Evolutionary conservation across 2,329 filamentous ascomycete species (phyloP).

Genomic region (Stachybotrys elegans): DNA sequence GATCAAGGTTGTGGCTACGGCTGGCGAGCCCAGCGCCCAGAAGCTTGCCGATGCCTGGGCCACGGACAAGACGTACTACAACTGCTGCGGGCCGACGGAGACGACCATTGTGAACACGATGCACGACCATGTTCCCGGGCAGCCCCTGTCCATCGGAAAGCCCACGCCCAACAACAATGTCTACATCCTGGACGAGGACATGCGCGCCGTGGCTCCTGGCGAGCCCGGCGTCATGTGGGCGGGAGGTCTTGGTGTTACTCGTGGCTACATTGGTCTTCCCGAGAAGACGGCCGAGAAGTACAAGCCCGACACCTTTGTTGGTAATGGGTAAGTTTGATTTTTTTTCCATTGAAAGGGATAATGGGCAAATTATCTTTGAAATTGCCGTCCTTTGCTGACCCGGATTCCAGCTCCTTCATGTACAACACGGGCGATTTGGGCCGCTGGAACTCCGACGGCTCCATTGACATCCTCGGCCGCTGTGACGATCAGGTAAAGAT

Average conservation of each 20-base stretch:
- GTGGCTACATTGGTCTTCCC: conserved; percentile 49
- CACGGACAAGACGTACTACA: conserved; percentile 40
- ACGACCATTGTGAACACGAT: conserved; percentile 56
- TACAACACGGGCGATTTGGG: conserved; percentile 58
- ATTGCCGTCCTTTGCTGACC: too few species aligned
- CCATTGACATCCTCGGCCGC: conserved; percentile 50
- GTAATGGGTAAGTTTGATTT: conserved; percentile 47
- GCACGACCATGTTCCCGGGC: conserved; percentile 37
- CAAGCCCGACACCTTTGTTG: conserved; percentile 43
- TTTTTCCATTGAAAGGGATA: too few species aligned
- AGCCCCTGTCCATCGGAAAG: conserved; percentile 45
- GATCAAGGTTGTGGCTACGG: conserved; percentile 46
- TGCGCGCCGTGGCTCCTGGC: conserved; percentile 39
- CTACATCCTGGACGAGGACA: conserved; percentile 46
- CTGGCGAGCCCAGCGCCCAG: conserved; percentile 46
- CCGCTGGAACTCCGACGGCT: conserved; percentile 46
- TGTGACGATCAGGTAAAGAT: conserved; percentile 58
- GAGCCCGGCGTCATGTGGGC: conserved; percentile 52
- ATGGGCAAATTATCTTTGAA: too few species aligned
- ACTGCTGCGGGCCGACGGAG: conserved; percentile 56
- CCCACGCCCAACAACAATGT: conserved; percentile 53
- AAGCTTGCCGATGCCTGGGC: conserved; percentile 51
- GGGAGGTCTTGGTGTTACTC: conserved; percentile 48
- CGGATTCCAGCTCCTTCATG: conserved; percentile 32
- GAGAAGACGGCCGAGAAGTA: conserved; percentile 45